Base-by-base conservation (phyloP, 108 stramenopile species). In the Conticribra guillardii region DNA sequence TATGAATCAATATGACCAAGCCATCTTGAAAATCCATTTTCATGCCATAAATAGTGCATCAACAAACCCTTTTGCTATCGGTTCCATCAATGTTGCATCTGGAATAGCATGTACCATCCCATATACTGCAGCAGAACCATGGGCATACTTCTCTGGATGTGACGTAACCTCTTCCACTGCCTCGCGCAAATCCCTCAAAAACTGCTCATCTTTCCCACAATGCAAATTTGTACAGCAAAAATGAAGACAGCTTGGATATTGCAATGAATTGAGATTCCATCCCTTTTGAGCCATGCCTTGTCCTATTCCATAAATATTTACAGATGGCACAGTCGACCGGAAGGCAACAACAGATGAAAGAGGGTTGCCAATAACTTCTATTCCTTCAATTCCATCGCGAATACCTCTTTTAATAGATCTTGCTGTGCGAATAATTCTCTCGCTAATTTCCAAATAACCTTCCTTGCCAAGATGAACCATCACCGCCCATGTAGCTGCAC, bases 401-500 rank as follows among this genome's bases (percentile, higher is more conserved):
- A 96, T 84, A 3, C 81, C 90, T 4, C 71, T 31, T 31, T 73
- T 74, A 61, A 92, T 91, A 14, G 46, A 47, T 19, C 66, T 55
- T 28, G 85, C 75, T 11, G 85, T 72, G 19, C 88, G 73, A 37
- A 97, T 71, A 65, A 97, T 90, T 4, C 54, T 46, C 61, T 74
- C 51, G 11, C 80, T 84, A 17, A 90, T 67, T 21, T 54, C 54
- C 22, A 32, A 21, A 54, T 87, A 96, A 8, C 94, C 94, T 27
- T 90, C 81, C 53, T 85, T 69, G 18, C 96, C 96, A 61, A 93
- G 69, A 28, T 79, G 45, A 17, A 93, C 73, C 80, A 97, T 69
- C 29, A 87, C 54, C 17, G 94, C 93, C 96, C 96, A 97, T 21
- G 89, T 87, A 27, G 86, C 89, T 0, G 93, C 96, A 16, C 67